A percentile compares a stretch with the other conserved stretches of the same genome.
phyloP scores from a whole-genome alignment of 1,284 basidiomycete species.

The Ustilago xerochloae region DNA sequence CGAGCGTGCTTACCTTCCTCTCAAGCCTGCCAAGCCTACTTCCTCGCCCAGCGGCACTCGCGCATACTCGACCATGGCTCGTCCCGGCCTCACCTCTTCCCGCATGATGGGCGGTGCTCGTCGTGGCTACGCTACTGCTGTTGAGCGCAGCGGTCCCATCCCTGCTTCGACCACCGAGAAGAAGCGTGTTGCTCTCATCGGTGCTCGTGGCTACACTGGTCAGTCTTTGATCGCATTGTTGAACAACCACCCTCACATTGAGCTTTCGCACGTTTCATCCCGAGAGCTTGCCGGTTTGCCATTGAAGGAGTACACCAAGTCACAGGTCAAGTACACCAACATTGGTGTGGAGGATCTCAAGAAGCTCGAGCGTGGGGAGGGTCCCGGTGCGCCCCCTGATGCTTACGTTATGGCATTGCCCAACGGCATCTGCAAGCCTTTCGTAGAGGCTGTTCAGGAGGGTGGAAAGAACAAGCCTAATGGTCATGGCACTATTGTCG shows the following conservation, averaged over 20 bases:
- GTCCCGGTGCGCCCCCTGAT: conserved; percentile 64
- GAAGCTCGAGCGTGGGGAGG: conserved; percentile 63
- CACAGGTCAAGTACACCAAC: conserved; percentile 72
- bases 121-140: conserved; percentile 71
- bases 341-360: conserved; percentile 64
- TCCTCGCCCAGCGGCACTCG: conserved; percentile 65
- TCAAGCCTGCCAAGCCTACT: conserved; percentile 80
- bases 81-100: conserved; percentile 71
- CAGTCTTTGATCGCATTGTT: conserved; percentile 88
- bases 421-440: conserved; percentile 96
- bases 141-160: conserved; percentile 67
- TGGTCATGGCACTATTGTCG: conserved; percentile 78
- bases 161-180: conserved; percentile 74
- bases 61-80: conserved; percentile 64
- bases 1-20: conserved; percentile 86
- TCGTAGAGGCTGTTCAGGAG: conserved; percentile 92
- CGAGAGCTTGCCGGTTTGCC: conserved; percentile 88
- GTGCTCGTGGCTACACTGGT: conserved; percentile 94
- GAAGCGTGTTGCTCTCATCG: conserved; percentile 93
- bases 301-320: conserved; percentile 85
- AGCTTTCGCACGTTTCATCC: conserved; percentile 93
- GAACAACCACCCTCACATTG: conserved; percentile 84
- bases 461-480: conserved; percentile 74
- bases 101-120: conserved; percentile 50
- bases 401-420: conserved; percentile 87